Percentiles rank a stretch among this genome's conserved stretches.
These are phyloP conservation scores for Besnoitia besnoiti DNA, from an alignment of 169 alveolate species.

Conservation along the genomic window DNA sequence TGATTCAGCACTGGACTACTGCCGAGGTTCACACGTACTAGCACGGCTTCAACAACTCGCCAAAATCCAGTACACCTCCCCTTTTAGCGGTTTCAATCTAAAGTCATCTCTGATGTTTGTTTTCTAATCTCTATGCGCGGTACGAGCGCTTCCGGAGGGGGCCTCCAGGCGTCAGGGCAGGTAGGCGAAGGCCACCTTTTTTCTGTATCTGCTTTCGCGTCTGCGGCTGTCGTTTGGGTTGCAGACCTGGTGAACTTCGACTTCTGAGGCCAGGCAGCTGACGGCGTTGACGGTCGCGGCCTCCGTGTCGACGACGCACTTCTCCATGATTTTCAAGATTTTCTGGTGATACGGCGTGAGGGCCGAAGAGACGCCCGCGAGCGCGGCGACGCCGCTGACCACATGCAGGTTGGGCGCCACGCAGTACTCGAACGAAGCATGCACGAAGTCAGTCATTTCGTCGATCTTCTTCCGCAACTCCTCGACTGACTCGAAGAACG, in stretches of 20 bases:
- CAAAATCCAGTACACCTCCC: too few relatives aligned
- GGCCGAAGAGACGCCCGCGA: background rate
- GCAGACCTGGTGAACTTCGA: conserved; percentile 15
- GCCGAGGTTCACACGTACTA: too few relatives aligned
- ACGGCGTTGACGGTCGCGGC: conserved; percentile 36
- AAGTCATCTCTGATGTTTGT: too few relatives aligned
- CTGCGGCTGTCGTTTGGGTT: background rate
- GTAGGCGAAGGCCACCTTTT: too few relatives aligned
- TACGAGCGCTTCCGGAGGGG: too few relatives aligned
- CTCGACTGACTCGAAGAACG: conserved; percentile 44
- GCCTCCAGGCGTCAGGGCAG: too few relatives aligned
- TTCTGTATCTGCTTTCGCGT: too few relatives aligned
- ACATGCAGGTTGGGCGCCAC: background rate
- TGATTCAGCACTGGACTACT: too few relatives aligned
- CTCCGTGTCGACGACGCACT: conserved; percentile 13
- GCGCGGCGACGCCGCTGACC: conserved; percentile 34
- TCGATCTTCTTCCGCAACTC: conserved; percentile 33
- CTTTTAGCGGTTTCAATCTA: too few relatives aligned
- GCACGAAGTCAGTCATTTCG: conserved; percentile 34
- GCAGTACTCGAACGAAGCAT: background rate
- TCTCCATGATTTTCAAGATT: conserved; percentile 39
- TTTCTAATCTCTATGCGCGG: too few relatives aligned
- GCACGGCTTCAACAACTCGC: too few relatives aligned
- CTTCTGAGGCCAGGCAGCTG: background rate
- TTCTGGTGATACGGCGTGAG: conserved; percentile 51